Evolutionary conservation across 169 alveolate species (phyloP).

Genomic region (Babesia bigemina): DNA sequence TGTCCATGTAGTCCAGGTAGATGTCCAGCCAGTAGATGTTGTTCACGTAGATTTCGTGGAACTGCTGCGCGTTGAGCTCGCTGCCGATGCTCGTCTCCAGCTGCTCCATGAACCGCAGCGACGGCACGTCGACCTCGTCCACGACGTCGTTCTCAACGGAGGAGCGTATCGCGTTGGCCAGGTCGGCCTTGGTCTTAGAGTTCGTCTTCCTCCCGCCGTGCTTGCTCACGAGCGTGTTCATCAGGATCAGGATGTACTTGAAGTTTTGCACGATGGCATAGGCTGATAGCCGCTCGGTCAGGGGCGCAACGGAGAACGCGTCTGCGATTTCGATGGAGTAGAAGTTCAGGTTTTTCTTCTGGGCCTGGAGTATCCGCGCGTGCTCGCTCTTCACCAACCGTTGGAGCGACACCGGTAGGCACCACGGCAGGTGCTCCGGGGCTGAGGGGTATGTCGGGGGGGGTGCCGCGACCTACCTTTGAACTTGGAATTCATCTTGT

Average conservation of each 20-base stretch:
- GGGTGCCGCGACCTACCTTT: slow-evolving; percentile 16
- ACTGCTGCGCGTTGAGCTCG: slow-evolving; percentile 23
- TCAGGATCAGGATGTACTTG: slow-evolving; percentile 33
- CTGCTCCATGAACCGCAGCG: slow-evolving; percentile 43
- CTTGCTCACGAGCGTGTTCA: slow-evolving; percentile 18
- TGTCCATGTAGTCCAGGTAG: slow-evolving; percentile 52
- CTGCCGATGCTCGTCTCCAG: not conserved
- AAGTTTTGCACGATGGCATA: slow-evolving; percentile 47
- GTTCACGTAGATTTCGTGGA: slow-evolving; percentile 42
- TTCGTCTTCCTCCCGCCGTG: not conserved
- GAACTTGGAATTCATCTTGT: not conserved
- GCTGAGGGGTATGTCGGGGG: slow-evolving; percentile 2
- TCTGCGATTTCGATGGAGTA: slow-evolving; percentile 1
- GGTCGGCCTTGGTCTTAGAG: not conserved
- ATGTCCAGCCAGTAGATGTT: slow-evolving; percentile 67
- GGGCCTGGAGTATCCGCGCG: not conserved
- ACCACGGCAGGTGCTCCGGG: slow-evolving; percentile 41
- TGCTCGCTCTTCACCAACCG: slow-evolving; percentile 33
- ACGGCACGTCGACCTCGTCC: slow-evolving; percentile 36
- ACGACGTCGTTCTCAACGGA: not conserved
- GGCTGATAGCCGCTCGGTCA: slow-evolving; percentile 23
- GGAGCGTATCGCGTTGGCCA: not conserved
- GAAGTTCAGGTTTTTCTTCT: slow-evolving; percentile 5
- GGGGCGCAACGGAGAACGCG: slow-evolving; percentile 26
- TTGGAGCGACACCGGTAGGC: slow-evolving; percentile 27